A percentile compares a stretch with the other conserved stretches of the same genome.
These are phyloP conservation scores for Exophiala xenobiotica DNA, from an alignment of 2,329 filamentous ascomycete genomes.

Conservation along the genomic window DNA sequence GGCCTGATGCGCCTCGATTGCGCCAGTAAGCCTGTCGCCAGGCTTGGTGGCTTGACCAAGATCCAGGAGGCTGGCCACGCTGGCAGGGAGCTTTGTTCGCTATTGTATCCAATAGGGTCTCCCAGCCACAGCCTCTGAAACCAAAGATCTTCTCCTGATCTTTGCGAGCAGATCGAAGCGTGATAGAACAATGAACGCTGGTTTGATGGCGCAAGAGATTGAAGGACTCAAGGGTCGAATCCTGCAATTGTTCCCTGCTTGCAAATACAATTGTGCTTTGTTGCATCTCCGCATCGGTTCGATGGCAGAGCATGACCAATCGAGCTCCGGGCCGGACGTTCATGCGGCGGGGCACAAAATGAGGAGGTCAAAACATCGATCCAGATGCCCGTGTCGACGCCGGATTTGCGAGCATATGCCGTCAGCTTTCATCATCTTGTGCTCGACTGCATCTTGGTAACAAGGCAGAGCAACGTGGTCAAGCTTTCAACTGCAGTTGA, in stretches of 20 bases:
- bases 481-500: constrained; percentile 3
- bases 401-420: background rate
- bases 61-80: constrained; percentile 22
- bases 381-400: background rate
- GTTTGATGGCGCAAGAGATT: constrained; percentile 15
- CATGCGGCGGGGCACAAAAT: constrained; percentile 2
- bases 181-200: background rate
- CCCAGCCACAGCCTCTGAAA: constrained; percentile 7
- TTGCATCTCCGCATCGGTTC: constrained; percentile 7
- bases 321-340: background rate
- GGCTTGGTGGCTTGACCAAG: background rate
- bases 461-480: constrained; percentile 6
- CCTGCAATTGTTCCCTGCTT: background rate
- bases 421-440: background rate
- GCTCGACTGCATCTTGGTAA: constrained; percentile 4
- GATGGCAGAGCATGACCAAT: background rate
- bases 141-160: constrained; percentile 6
- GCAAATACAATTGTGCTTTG: background rate
- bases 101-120: constrained; percentile 4
- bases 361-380: background rate
- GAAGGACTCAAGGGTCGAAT: constrained; percentile 11
- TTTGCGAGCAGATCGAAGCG: constrained; percentile 2
- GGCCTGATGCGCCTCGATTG: background rate
- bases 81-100: background rate
- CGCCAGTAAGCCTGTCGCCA: background rate